Percentiles rank a stretch among this genome's conserved stretches.
phyloP scores from a whole-genome alignment of 2,329 filamentous ascomycete genomes.

The Arthrobotrys sinensis region DNA sequence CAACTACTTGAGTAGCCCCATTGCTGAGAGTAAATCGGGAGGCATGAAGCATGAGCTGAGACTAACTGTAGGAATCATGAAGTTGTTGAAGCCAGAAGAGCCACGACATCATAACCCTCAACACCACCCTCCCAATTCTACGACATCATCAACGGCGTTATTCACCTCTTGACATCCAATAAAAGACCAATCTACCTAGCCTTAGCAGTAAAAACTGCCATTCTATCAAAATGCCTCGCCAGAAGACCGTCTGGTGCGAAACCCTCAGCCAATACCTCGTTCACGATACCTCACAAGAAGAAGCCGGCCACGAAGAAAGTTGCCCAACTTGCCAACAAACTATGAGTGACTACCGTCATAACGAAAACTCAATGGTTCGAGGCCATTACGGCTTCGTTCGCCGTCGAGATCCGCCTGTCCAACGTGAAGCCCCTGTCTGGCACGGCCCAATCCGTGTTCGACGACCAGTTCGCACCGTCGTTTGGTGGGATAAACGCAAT shows the following conservation, averaged over 20 bases:
- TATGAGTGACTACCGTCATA: slow-evolving; percentile 9
- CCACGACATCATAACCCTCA: background rate
- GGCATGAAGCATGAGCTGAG: background rate
- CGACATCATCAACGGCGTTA: slow-evolving; percentile 21
- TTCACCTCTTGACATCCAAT: background rate
- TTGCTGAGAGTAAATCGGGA: too few species aligned
- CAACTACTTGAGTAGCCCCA: too few species aligned
- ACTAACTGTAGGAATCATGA: background rate
- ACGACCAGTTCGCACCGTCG: background rate
- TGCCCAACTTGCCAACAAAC: background rate
- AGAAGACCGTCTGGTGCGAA: slow-evolving; percentile 16
- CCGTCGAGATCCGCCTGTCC: background rate
- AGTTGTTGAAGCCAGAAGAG: background rate
- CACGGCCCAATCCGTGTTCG: slow-evolving; percentile 36
- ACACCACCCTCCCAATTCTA: background rate
- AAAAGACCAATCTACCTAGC: background rate
- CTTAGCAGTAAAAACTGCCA: background rate
- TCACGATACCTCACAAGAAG: slow-evolving; percentile 3
- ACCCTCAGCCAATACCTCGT: background rate
- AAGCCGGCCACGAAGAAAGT: background rate
- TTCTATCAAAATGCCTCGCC: background rate
- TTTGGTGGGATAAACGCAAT: slow-evolving; percentile 39
- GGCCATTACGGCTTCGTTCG: slow-evolving; percentile 33
- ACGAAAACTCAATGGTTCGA: slow-evolving; percentile 22
- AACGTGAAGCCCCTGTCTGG: slow-evolving; percentile 31